A percentile compares a stretch with the other conserved stretches of the same genome.
Conservation (phyloP, 2,329 filamentous ascomycete genomes). For the Xylaria arbuscula region DNA sequence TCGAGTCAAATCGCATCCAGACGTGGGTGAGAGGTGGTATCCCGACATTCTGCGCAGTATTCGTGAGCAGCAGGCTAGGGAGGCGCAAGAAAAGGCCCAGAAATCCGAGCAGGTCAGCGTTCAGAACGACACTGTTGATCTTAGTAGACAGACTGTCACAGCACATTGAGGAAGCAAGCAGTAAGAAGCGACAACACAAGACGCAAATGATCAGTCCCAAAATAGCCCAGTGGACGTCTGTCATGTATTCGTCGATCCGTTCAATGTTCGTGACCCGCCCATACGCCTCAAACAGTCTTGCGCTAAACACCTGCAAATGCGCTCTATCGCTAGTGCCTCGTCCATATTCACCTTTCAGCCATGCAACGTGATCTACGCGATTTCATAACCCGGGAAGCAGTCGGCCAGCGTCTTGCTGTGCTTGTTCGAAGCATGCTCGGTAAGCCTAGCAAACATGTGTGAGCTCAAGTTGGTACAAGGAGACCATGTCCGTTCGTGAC, state of each 20-base stretch:
- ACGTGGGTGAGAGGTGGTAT: slow-evolving; percentile 86
- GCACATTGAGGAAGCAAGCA: slow-evolving; percentile 51
- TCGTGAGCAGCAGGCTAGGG: slow-evolving; percentile 66
- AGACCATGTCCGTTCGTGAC: neutral
- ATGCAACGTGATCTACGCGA: slow-evolving; percentile 23
- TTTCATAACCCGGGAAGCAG: slow-evolving; percentile 71
- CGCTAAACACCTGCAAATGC: slow-evolving; percentile 39
- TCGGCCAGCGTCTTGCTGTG: slow-evolving; percentile 77
- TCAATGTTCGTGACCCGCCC: slow-evolving; percentile 26
- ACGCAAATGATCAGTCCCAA: slow-evolving; percentile 14
- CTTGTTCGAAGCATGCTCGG: slow-evolving; percentile 79
- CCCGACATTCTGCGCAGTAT: slow-evolving; percentile 70
- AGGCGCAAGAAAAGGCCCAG: slow-evolving; percentile 49
- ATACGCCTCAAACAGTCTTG: slow-evolving; percentile 33
- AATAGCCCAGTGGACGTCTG: slow-evolving; percentile 8
- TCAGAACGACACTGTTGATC: slow-evolving; percentile 38
- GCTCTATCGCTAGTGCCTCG: slow-evolving; percentile 34
- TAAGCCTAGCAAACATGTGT: slow-evolving; percentile 60
- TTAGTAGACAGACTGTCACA: slow-evolving; percentile 49
- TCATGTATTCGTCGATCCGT: slow-evolving; percentile 38
- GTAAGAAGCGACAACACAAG: slow-evolving; percentile 1
- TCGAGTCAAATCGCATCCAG: slow-evolving; percentile 85
- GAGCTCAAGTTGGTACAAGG: slow-evolving; percentile 15
- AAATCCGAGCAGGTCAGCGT: slow-evolving; percentile 12
- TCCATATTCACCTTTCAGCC: slow-evolving; percentile 16